Base-by-base conservation (phyloP, 495 filamentous ascomycete species). In the Corynascus novoguineensis region DNA sequence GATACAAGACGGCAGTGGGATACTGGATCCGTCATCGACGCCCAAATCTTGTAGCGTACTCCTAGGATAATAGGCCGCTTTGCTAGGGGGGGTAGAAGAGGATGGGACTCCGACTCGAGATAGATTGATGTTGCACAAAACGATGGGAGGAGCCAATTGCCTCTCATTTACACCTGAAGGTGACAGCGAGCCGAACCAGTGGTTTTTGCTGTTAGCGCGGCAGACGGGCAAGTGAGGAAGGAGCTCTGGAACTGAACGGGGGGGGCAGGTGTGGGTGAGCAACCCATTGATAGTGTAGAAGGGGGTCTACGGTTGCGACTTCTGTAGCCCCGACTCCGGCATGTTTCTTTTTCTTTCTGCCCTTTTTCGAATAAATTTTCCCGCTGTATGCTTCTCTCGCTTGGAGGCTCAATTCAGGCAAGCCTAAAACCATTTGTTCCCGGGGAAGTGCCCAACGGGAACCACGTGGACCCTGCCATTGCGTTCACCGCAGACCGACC, bases 401-500 rank as follows among this genome's bases (percentile, higher is more conserved):
- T 35, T 51, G 12, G 19, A 50, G 50, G 45, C 58, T 55, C 38
- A 41, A 59, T 53, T 38, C 38, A 53, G 55, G 6, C 35, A 57
- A 57, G 46, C 37, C 55, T 11, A 50, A 44, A 24, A 27, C 31
- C 34, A 12, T 32, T 57, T 50, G 42, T 25, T 42, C 27, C 27
- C n/a, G 29, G 17, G 11, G 15, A 51, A 54, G 3, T 8, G 31
- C 42, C 55, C 38, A 50, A 35, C 45, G 28, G 44, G 27, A 42
- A 38, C 57, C 55, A 63, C 46, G 60, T 62, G 55, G 60, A 58
- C 50, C 55, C 63, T 62, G 60, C 50, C 45, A 51, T 55, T 32
- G 56, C 59, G 60, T 55, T 61, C 60, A 59, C 60, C 60, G 59
- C 60, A 60, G 57, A 55, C 63, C 34, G 63, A 57, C 62, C 57